phyloP scores from a whole-genome alignment of 2,329 filamentous ascomycete genomes.

The Monilinia laxa region DNA sequence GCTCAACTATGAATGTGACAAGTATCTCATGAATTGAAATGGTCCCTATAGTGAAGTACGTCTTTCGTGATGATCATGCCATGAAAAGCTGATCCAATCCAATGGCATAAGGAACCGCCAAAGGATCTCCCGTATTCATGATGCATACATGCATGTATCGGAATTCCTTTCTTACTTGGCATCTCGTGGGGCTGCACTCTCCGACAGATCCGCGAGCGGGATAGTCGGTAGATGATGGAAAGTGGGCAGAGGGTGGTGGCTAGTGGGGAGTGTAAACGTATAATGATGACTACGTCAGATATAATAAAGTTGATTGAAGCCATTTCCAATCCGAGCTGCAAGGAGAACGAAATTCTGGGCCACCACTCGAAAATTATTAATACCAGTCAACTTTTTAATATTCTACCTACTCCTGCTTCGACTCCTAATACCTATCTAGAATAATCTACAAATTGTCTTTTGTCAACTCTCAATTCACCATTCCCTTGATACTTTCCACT shows the following conservation, averaged over 20 bases:
- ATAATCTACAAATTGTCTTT: no score
- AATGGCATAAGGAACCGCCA: no score
- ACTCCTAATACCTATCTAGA: neutral
- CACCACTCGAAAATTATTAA: neutral
- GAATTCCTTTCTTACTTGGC: no score
- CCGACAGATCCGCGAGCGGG: slow-evolving; percentile 2
- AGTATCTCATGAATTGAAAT: no score
- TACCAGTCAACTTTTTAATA: neutral
- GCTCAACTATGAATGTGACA: neutral
- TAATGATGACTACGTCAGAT: slow-evolving; percentile 6
- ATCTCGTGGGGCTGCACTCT: neutral
- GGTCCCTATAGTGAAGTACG: neutral
- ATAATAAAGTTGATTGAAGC: no score
- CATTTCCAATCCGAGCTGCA: no score
- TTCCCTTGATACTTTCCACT: neutral
- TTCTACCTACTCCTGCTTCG: no score
- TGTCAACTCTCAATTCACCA: neutral
- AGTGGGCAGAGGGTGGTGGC: neutral
- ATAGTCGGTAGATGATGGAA: no score
- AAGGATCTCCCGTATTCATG: no score
- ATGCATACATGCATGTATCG: no score
- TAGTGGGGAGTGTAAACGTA: neutral
- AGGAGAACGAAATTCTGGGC: no score
- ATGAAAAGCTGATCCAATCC: no score
- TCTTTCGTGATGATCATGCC: neutral